Evolutionary conservation across 2,329 filamentous ascomycete species (phyloP).

Genomic region (Geosmithia putterillii): DNA sequence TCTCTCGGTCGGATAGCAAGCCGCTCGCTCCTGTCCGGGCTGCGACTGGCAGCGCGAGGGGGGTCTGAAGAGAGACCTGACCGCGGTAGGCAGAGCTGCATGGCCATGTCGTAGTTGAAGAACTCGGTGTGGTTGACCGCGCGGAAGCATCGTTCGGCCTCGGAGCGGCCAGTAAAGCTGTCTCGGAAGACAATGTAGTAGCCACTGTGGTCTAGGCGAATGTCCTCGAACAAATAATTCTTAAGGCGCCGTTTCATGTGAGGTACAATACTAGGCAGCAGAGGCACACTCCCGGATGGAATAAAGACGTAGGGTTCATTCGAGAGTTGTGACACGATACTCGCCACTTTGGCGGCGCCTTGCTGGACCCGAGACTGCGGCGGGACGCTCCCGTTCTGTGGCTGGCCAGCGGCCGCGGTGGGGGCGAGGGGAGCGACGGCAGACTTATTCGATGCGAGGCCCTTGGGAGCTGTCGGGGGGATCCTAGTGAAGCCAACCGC

Average conservation of each 20-base stretch:
- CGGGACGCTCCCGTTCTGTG: slow-evolving; percentile 14
- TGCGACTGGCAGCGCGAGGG: slow-evolving; percentile 16
- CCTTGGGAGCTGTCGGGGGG: slow-evolving; percentile 77
- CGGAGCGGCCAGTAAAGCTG: slow-evolving; percentile 60
- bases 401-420: not conserved
- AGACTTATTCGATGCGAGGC: slow-evolving; percentile 51
- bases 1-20: slow-evolving; percentile 29
- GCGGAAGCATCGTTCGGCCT: slow-evolving; percentile 69
- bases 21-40: slow-evolving; percentile 15
- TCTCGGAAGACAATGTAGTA: slow-evolving; percentile 91
- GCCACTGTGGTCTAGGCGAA: slow-evolving; percentile 72
- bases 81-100: slow-evolving; percentile 54
- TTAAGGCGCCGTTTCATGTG: slow-evolving; percentile 87
- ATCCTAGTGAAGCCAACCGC: slow-evolving; percentile 28
- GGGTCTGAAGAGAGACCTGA: slow-evolving; percentile 6
- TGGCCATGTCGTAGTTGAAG: slow-evolving; percentile 85
- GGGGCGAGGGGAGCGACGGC: slow-evolving; percentile 11
- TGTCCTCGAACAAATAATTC: slow-evolving; percentile 66
- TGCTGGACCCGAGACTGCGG: slow-evolving; percentile 14
- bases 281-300: slow-evolving; percentile 73
- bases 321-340: slow-evolving; percentile 57
- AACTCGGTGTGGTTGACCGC: slow-evolving; percentile 70
- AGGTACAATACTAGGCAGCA: slow-evolving; percentile 71
- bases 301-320: slow-evolving; percentile 86
- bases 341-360: slow-evolving; percentile 43